phyloP scores from a whole-genome alignment of 2,329 filamentous ascomycete species.

The Aspergillus neotritici region DNA sequence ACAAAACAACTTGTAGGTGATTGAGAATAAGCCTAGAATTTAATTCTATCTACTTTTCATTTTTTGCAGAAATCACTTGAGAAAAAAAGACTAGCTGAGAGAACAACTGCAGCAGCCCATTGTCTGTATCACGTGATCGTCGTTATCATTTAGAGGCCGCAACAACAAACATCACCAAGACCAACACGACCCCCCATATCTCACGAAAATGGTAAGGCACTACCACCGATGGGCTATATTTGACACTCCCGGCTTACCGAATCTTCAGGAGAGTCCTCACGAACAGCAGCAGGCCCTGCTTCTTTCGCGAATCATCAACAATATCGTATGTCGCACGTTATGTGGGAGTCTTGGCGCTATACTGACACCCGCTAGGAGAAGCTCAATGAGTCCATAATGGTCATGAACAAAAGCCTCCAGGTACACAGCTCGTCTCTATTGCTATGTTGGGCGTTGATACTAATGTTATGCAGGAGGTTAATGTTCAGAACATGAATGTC shows the following conservation, averaged over 20 bases:
- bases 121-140: too few relatives aligned
- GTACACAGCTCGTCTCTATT: constrained; percentile 42
- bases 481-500: constrained; percentile 97
- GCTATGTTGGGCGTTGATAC: neutral
- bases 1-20: too few relatives aligned
- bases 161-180: neutral
- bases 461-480: constrained; percentile 69
- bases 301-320: constrained; percentile 91
- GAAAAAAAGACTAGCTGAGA: too few relatives aligned
- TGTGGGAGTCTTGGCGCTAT: constrained; percentile 1
- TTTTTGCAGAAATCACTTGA: too few relatives aligned
- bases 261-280: constrained; percentile 78
- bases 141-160: too few relatives aligned
- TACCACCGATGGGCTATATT: too few relatives aligned
- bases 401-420: constrained; percentile 88
- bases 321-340: constrained; percentile 64
- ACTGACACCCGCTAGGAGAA: constrained; percentile 64
- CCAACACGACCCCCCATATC: too few relatives aligned
- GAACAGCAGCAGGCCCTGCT: constrained; percentile 95
- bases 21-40: too few relatives aligned
- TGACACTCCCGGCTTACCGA: neutral
- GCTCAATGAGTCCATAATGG: constrained; percentile 86
- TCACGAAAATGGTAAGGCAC: constrained; percentile 15
- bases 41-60: too few relatives aligned
- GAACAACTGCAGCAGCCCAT: too few relatives aligned